phyloP scores from a whole-genome alignment of 306 rosid species.

The Carpinus viminea region DNA sequence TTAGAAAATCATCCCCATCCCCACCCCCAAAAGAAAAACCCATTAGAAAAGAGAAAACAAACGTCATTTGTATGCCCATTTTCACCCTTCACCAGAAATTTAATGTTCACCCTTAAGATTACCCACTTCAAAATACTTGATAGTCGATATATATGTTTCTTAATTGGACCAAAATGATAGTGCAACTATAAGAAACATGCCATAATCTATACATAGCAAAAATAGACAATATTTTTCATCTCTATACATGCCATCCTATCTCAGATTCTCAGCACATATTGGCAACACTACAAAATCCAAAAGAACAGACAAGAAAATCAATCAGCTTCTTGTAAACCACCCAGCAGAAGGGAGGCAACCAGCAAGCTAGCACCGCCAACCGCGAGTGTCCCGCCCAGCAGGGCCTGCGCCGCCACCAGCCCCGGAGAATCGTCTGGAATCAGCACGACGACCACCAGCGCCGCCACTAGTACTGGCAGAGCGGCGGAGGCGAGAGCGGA shows the following conservation, averaged over 20 bases:
- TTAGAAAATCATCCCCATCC: too few species aligned
- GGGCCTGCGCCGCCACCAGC: conserved; percentile 56
- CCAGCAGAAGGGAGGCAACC: conserved; percentile 74
- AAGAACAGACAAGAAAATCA: conserved; percentile 23
- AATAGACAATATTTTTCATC: not conserved
- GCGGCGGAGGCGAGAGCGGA: conserved; percentile 73
- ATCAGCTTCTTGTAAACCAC: conserved; percentile 88
- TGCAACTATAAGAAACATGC: too few species aligned
- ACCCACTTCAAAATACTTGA: too few species aligned
- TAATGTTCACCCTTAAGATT: too few species aligned
- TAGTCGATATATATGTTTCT: too few species aligned
- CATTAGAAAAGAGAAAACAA: too few species aligned
- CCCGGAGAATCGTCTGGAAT: conserved; percentile 81
- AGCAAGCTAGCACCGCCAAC: conserved; percentile 70
- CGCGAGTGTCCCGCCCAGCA: conserved; percentile 63
- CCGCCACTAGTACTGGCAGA: conserved; percentile 65
- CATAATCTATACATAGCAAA: too few species aligned
- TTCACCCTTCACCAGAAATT: too few species aligned
- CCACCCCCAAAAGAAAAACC: too few species aligned
- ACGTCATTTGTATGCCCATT: too few species aligned
- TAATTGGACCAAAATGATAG: too few species aligned
- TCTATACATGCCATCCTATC: not conserved
- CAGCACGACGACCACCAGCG: conserved; percentile 54
- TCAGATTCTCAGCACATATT: not conserved
- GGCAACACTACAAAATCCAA: not conserved